Evolutionary conservation across 306 rosid species (phyloP).

Genomic region (Mimosa bimucronata): DNA sequence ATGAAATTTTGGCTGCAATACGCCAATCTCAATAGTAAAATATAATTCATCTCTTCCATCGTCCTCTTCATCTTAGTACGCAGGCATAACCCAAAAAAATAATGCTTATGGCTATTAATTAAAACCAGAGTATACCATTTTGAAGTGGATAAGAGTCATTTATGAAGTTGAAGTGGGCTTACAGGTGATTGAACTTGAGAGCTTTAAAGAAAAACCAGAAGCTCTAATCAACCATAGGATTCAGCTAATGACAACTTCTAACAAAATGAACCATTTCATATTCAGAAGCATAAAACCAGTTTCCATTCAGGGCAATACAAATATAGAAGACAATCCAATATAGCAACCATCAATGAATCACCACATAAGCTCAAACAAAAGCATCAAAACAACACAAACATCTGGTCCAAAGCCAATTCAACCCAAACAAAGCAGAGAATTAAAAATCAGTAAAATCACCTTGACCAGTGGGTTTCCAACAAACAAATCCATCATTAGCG

Average conservation of each 20-base stretch:
- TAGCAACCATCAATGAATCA: neutral
- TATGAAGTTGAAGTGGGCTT: too few relatives aligned
- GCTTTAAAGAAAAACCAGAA: neutral
- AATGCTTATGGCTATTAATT: too few relatives aligned
- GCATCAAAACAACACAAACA: neutral
- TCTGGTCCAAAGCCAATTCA: neutral
- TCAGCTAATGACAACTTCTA: neutral
- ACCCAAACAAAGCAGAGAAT: neutral
- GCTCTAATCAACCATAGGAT: neutral
- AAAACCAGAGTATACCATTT: too few relatives aligned
- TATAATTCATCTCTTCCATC: too few relatives aligned
- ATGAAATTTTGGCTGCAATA: too few relatives aligned
- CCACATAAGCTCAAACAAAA: neutral
- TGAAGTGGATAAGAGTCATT: too few relatives aligned
- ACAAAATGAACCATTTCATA: neutral
- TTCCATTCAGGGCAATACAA: neutral
- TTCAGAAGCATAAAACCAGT: neutral
- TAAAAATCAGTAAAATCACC: slow-evolving; percentile 43
- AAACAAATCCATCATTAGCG: slow-evolving; percentile 72
- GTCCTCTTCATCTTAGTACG: too few relatives aligned
- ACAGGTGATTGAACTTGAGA: too few relatives aligned
- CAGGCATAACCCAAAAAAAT: too few relatives aligned
- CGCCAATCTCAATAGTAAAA: too few relatives aligned
- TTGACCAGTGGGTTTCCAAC: slow-evolving; percentile 45
- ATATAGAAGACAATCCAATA: neutral